Base-by-base conservation (phyloP, 2,329 filamentous ascomycete species). In the Penicillium nordicum region DNA sequence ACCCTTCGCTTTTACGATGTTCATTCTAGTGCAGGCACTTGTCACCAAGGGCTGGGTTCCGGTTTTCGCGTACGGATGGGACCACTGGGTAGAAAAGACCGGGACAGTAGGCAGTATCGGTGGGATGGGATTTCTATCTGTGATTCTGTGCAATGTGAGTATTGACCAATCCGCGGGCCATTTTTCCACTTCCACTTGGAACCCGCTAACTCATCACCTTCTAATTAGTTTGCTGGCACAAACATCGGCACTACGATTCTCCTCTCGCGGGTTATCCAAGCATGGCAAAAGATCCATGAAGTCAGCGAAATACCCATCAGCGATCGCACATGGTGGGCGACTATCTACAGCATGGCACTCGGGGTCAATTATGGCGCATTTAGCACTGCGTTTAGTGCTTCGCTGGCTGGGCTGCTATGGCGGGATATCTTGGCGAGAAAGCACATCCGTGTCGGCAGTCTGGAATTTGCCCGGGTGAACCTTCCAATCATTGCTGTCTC, bases 191-290 rank as follows among this genome's bases (percentile, higher is more conserved):
- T 46, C 29, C 53, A 44, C 56, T 6, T 8, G 3, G 4, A 4
- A 29, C 5, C 29, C 1, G 3, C 52, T 68, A 55, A 69, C 46
- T 34, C 55, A 12, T 21, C 42, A 34, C 10, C 23, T 40, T 43
- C 8, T 8, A 5, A 32, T 34, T 58, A 90, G 86, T 90, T 90
- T 63, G 86, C 88, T 0, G 88, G 88, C 18, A 90, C 88, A 1
- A 90, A 90, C 61, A 90, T 90, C 50, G 88, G 88, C 34, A 89
- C 88, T 0, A 87, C 88, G 0, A 90, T 91, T 65, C 81, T 90
- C 0, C 78, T 90, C 1, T 89, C 82, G 9, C 84, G 88, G 3
- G 81, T 90, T 7, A 82, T 90, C 11, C 88, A 90, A 67, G 76
- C 82, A 0, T 90, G 88, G 88, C 76, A 83, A 59, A 65, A 74